phyloP scores from a whole-genome alignment of 2,329 filamentous ascomycete genomes.

The Penicillium thymicola region DNA sequence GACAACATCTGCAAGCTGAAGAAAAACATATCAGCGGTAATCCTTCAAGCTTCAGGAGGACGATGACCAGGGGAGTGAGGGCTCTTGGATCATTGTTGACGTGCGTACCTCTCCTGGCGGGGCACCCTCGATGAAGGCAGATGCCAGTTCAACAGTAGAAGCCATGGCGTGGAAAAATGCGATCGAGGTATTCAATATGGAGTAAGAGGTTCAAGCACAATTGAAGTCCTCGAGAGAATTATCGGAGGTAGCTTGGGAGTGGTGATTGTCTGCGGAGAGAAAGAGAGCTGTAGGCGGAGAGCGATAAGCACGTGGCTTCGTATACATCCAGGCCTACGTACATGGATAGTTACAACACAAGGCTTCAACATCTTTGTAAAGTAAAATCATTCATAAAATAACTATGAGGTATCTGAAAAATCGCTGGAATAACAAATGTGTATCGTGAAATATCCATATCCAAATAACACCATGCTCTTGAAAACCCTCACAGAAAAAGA shows the following conservation, averaged over 20 bases:
- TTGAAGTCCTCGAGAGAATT: not conserved
- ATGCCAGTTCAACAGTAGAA: constrained; percentile 59
- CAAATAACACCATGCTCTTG: constrained; percentile 1
- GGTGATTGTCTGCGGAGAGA: constrained; percentile 13
- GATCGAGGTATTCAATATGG: not conserved
- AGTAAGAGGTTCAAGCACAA: not conserved
- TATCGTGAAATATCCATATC: not conserved
- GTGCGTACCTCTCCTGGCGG: constrained; percentile 84
- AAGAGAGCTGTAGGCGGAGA: constrained; percentile 21
- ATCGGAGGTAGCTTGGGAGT: not conserved
- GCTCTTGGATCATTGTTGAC: constrained; percentile 3
- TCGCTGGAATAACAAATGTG: constrained; percentile 8
- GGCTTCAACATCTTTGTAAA: not conserved
- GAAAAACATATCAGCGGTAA: constrained; percentile 25
- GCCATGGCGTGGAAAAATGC: constrained; percentile 32
- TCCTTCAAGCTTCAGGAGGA: constrained; percentile 17
- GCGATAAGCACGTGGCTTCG: constrained; percentile 20
- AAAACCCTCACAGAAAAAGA: not conserved
- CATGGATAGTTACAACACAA: not conserved
- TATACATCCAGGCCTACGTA: not conserved
- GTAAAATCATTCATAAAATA: not conserved
- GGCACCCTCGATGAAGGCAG: constrained; percentile 88
- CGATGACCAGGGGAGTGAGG: constrained; percentile 2
- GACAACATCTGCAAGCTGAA: constrained; percentile 79
- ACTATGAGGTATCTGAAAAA: constrained; percentile 11